These are phyloP conservation scores for Phylloporus arenicola DNA, from an alignment of 768 basidiomycete species.

Conservation along the genomic window DNA sequence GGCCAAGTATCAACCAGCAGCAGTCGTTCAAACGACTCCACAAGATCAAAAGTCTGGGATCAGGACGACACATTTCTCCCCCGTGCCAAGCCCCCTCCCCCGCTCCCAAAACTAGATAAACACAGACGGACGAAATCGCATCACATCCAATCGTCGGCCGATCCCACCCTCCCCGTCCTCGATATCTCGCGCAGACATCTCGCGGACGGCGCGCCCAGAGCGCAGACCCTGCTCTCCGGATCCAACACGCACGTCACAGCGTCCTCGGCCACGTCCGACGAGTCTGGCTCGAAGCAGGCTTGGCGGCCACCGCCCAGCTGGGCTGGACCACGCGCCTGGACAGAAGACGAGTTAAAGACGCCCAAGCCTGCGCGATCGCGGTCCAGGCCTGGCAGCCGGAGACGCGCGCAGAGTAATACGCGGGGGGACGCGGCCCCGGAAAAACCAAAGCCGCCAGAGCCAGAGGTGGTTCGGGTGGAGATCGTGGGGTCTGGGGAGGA, in stretches of 20 bases:
- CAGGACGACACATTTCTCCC: conserved; percentile 18
- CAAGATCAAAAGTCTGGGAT: conserved; percentile 5
- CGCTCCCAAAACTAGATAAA: conserved; percentile 6
- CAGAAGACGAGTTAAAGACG: neutral
- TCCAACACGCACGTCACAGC: neutral
- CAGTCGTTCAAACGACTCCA: neutral
- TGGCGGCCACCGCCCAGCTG: conserved; percentile 25
- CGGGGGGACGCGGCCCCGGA: neutral
- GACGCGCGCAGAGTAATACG: neutral
- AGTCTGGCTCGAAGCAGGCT: neutral
- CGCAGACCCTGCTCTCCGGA: neutral
- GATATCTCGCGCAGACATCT: neutral
- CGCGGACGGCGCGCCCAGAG: neutral
- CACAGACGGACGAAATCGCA: conserved; percentile 11
- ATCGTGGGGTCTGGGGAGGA: neutral
- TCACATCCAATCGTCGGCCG: no score
- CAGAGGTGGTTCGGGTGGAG: neutral
- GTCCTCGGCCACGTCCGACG: neutral
- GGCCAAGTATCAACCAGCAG: neutral
- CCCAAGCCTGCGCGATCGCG: neutral
- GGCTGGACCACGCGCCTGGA: conserved; percentile 16
- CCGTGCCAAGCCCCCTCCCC: conserved; percentile 19
- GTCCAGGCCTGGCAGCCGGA: neutral
- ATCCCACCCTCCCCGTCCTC: neutral
- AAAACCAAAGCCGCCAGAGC: neutral